phyloP scores from a whole-genome alignment of 1,284 basidiomycete species.

The Cerioporus squamosus region DNA sequence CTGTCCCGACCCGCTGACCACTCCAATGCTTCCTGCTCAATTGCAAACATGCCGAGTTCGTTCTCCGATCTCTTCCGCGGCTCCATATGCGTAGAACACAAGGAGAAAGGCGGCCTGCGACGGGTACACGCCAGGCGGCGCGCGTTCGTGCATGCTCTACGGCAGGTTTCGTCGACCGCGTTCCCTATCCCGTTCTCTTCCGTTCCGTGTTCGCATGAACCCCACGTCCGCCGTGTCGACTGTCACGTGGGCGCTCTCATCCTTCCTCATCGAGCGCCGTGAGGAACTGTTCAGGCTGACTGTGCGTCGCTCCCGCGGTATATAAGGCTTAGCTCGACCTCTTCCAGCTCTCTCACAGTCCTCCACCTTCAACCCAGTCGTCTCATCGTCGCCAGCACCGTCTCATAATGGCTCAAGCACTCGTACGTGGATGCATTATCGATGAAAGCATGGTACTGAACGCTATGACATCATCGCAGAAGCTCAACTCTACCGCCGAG shows the following conservation, averaged over 20 bases:
- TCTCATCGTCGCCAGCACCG: background rate
- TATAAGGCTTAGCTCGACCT: constrained; percentile 15
- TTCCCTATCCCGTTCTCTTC: constrained; percentile 10
- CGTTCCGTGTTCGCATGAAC: constrained; percentile 8
- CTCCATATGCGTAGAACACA: background rate
- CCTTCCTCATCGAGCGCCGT: constrained; percentile 10
- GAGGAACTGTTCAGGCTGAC: constrained; percentile 1
- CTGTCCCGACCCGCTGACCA: no score
- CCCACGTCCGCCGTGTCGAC: background rate
- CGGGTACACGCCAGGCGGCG: no score
- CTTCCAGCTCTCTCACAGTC: constrained; percentile 14
- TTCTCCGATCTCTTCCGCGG: background rate
- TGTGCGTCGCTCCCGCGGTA: constrained; percentile 6
- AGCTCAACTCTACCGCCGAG: constrained; percentile 47
- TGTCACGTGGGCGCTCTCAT: constrained; percentile 15
- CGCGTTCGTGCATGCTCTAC: background rate
- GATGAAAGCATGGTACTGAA: background rate
- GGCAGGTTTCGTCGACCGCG: no score
- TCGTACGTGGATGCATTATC: background rate
- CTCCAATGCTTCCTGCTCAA: background rate
- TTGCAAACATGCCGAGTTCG: background rate
- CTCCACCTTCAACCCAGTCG: background rate
- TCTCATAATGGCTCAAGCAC: constrained; percentile 7
- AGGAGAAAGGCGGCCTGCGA: no score
- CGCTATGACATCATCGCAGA: constrained; percentile 23